Conservation (phyloP, 202 grass and related monocot species). For the Elaeis oleifera region DNA sequence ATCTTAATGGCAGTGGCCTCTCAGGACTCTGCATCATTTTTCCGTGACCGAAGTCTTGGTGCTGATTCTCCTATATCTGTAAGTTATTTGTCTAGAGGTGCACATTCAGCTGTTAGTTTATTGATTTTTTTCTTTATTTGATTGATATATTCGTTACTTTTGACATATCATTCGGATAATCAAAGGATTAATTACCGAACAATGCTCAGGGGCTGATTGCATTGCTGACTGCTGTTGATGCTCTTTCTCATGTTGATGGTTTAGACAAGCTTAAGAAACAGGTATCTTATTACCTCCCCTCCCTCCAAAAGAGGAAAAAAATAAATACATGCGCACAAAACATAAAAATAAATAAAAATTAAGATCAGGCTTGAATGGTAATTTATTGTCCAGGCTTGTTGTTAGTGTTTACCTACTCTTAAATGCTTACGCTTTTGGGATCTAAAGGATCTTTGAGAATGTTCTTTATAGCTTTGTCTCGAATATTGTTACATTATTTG, state of each 20-base stretch:
- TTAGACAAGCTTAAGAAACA: slow-evolving; percentile 82
- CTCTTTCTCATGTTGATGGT: slow-evolving; percentile 73
- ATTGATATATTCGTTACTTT: neutral
- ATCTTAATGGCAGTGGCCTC: slow-evolving; percentile 68
- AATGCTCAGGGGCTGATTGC: slow-evolving; percentile 84
- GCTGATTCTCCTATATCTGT: slow-evolving; percentile 98
- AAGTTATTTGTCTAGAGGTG: slow-evolving; percentile 24
- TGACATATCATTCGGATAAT: neutral
- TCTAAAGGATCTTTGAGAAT: too few relatives aligned
- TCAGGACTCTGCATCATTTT: slow-evolving; percentile 82
- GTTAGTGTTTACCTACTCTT: too few relatives aligned
- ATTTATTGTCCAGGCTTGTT: too few relatives aligned
- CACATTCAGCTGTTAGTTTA: slow-evolving; percentile 6
- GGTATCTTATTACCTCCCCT: slow-evolving; percentile 27
- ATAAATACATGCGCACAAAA: too few relatives aligned
- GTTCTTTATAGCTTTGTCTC: too few relatives aligned
- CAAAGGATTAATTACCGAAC: slow-evolving; percentile 15
- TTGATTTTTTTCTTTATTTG: neutral
- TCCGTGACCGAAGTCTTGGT: slow-evolving; percentile 73
- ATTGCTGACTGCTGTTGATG: slow-evolving; percentile 88
- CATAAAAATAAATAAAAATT: too few relatives aligned
- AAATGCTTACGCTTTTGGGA: too few relatives aligned
- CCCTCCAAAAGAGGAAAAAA: too few relatives aligned
- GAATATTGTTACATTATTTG: too few relatives aligned
- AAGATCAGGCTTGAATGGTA: too few relatives aligned